Evolutionary conservation across 768 basidiomycete species (phyloP).

Genomic region (Suillus clintonianus): DNA sequence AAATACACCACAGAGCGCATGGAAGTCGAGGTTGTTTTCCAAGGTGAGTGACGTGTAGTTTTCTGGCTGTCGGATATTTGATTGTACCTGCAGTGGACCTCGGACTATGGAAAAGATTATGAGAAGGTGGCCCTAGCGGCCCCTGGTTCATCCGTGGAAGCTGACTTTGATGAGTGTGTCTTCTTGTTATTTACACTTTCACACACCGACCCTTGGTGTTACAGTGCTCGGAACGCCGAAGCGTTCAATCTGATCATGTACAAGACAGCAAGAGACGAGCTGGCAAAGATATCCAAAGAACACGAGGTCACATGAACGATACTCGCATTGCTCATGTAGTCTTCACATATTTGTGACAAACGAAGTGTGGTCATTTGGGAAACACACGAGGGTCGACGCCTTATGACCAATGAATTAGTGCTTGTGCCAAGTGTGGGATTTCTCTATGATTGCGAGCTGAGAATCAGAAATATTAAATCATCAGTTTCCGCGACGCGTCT

Average conservation of each 20-base stretch:
- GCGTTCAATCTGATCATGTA: constrained; percentile 3
- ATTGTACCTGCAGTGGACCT: not conserved
- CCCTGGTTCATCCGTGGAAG: not conserved
- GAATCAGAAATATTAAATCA: no score
- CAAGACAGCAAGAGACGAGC: not conserved
- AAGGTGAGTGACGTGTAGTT: not conserved
- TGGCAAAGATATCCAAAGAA: not conserved
- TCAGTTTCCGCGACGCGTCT: no score
- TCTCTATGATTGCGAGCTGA: not conserved
- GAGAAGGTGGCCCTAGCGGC: not conserved
- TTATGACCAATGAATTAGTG: not conserved
- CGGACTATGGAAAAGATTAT: not conserved
- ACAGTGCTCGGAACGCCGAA: not conserved
- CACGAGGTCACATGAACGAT: not conserved
- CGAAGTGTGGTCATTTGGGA: not conserved
- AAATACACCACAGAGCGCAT: not conserved
- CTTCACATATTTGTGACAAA: not conserved
- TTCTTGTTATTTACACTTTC: no score
- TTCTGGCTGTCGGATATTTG: not conserved
- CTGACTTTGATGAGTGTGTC: not conserved
- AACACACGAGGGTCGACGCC: not conserved
- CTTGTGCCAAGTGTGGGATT: not conserved
- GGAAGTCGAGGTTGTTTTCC: not conserved
- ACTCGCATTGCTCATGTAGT: not conserved
- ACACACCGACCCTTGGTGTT: not conserved